Conservation (phyloP, 1,284 basidiomycete species). For the Fomitopsis betulina region DNA sequence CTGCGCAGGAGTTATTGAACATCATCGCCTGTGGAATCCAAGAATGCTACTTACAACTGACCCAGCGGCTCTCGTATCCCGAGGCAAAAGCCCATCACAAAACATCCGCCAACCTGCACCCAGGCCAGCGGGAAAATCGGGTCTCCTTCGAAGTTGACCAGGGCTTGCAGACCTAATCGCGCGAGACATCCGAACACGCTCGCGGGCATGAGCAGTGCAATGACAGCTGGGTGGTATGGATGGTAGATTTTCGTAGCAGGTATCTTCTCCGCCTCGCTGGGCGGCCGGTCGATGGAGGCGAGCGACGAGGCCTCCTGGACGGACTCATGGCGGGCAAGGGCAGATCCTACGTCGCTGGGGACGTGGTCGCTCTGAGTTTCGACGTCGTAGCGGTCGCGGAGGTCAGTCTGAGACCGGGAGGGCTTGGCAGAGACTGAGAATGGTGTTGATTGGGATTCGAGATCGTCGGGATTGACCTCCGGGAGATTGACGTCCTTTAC, state of each 20-base stretch:
- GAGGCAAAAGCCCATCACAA: conserved; percentile 84
- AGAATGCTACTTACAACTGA: conserved; percentile 58
- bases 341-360: conserved; percentile 27
- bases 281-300: conserved; percentile 50
- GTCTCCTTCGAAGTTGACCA: conserved; percentile 69
- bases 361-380: neutral
- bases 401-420: neutral
- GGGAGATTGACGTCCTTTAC: neutral
- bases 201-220: conserved; percentile 70
- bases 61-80: conserved; percentile 68
- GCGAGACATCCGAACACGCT: conserved; percentile 79
- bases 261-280: conserved; percentile 37
- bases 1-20: conserved; percentile 35
- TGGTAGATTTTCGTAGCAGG: conserved; percentile 43
- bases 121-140: conserved; percentile 85
- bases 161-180: conserved; percentile 68
- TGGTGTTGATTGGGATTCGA: neutral
- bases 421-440: neutral
- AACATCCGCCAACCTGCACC: conserved; percentile 85
- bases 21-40: neutral
- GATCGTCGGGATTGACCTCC: neutral
- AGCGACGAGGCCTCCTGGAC: conserved; percentile 36
- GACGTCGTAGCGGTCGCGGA: neutral
- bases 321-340: conserved; percentile 32
- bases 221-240: conserved; percentile 59